phyloP scores from a whole-genome alignment of 257 asterid species.

The Solanum virginianum region DNA sequence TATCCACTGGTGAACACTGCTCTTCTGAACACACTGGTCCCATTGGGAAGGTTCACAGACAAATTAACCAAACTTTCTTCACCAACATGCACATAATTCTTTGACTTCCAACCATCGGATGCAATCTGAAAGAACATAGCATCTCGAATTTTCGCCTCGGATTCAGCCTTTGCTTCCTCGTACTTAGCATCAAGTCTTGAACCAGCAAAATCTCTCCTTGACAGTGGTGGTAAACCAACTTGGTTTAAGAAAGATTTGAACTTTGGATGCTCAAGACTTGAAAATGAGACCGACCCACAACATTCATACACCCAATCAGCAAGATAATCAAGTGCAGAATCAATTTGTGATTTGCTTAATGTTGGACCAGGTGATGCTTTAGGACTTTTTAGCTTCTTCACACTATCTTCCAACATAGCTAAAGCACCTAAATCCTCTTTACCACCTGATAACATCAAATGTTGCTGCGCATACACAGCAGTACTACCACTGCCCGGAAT shows the following conservation, averaged over 20 bases:
- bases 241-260: conserved; percentile 73
- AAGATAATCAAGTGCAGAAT: conserved; percentile 58
- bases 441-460: conserved; percentile 74
- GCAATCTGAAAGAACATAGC: conserved; percentile 97
- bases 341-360: conserved; percentile 56
- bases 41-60: conserved; percentile 87
- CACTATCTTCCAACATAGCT: conserved; percentile 84
- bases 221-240: conserved; percentile 61
- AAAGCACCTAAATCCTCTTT: conserved; percentile 86
- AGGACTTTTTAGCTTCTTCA: conserved; percentile 80
- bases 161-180: conserved; percentile 53
- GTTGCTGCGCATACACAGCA: conserved; percentile 32
- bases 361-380: conserved; percentile 50
- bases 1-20: conserved; percentile 63
- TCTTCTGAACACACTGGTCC: conserved; percentile 62
- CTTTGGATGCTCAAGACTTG: conserved; percentile 85
- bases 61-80: conserved; percentile 62
- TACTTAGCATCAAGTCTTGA: conserved; percentile 58
- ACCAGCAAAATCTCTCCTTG: conserved; percentile 49
- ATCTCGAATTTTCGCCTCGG: conserved; percentile 78
- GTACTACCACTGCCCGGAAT: conserved; percentile 1
- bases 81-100: conserved; percentile 13
- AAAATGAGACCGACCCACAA: conserved; percentile 74
- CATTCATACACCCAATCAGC: conserved; percentile 89
- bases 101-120: conserved; percentile 75